A percentile compares a stretch with the other conserved stretches of the same genome.
Evolutionary conservation across 805 yeast species (phyloP).

Genomic region (Zygosaccharomyces rouxii): DNA sequence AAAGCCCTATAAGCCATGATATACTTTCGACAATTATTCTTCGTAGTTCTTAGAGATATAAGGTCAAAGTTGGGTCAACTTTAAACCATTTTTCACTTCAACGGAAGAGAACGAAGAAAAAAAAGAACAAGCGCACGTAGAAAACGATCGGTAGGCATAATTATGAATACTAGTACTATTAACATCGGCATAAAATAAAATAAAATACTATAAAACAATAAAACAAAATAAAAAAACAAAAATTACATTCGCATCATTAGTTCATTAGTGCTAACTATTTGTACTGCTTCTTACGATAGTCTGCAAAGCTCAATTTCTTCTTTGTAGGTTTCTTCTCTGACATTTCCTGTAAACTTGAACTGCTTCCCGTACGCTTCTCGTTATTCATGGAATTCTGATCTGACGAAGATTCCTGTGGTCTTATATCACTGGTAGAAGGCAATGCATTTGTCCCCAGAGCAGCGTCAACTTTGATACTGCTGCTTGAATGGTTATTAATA

Average conservation of each 20-base stretch:
- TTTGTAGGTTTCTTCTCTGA: conserved; percentile 16
- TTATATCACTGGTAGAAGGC: neutral
- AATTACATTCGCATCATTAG: neutral
- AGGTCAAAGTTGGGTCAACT: neutral
- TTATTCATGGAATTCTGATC: neutral
- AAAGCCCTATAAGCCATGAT: conserved; percentile 82
- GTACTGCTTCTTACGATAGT: conserved; percentile 32
- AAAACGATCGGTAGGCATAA: neutral
- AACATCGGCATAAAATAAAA: too few relatives aligned
- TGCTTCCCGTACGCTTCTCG: conserved; percentile 4
- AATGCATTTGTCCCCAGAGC: neutral
- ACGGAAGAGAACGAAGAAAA: neutral
- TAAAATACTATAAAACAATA: too few relatives aligned
- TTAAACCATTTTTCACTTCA: neutral
- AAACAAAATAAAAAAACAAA: too few relatives aligned
- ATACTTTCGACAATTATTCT: neutral
- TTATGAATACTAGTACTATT: too few relatives aligned
- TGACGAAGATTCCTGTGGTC: neutral
- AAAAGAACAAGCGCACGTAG: conserved; percentile 1
- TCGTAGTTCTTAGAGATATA: neutral
- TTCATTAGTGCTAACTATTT: conserved; percentile 2
- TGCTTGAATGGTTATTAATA: neutral
- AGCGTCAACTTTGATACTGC: neutral
- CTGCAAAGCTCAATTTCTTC: conserved; percentile 37
- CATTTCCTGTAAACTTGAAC: conserved; percentile 7